Percentiles rank a stretch among this genome's conserved stretches.
Evolutionary conservation across 1,139 yeast species (phyloP).

Genomic region (Kurtzmaniella quercitrusa): DNA sequence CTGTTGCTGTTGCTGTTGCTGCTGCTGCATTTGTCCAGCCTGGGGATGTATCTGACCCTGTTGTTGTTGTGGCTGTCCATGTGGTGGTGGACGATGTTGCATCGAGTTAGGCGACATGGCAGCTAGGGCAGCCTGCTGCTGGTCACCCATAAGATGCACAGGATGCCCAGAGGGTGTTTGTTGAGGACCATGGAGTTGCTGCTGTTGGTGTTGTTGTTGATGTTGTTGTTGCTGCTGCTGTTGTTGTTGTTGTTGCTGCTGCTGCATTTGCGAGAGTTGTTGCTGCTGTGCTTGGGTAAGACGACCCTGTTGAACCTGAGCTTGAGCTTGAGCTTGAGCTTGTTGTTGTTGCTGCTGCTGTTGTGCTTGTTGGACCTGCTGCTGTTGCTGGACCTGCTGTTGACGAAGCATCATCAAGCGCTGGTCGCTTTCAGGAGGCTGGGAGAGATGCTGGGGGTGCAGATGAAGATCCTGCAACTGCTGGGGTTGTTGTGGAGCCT

Average conservation of each 20-base stretch:
- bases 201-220: slow-evolving; percentile 7
- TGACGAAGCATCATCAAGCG: slow-evolving; percentile 4
- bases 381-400: slow-evolving; percentile 9
- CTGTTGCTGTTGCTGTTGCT: slow-evolving; percentile 18
- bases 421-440: background rate
- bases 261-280: slow-evolving; percentile 15
- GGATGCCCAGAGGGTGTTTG: background rate
- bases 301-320: slow-evolving; percentile 11
- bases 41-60: slow-evolving; percentile 11
- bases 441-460: slow-evolving; percentile 5
- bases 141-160: slow-evolving; percentile 3
- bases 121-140: slow-evolving; percentile 1
- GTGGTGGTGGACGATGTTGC: slow-evolving; percentile 2
- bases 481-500: slow-evolving; percentile 9
- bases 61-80: slow-evolving; percentile 9
- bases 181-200: slow-evolving; percentile 3
- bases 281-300: slow-evolving; percentile 11
- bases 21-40: slow-evolving; percentile 7
- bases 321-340: slow-evolving; percentile 24
- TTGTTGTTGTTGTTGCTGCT: slow-evolving; percentile 17
- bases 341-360: slow-evolving; percentile 20
- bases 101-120: background rate
- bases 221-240: slow-evolving; percentile 15
- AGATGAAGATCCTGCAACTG: slow-evolving; percentile 7
- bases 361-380: slow-evolving; percentile 8